Percentiles rank a stretch among this genome's conserved stretches.
Conservation (phyloP, 2,329 filamentous ascomycete genomes). For the Fusarium foetens region DNA sequence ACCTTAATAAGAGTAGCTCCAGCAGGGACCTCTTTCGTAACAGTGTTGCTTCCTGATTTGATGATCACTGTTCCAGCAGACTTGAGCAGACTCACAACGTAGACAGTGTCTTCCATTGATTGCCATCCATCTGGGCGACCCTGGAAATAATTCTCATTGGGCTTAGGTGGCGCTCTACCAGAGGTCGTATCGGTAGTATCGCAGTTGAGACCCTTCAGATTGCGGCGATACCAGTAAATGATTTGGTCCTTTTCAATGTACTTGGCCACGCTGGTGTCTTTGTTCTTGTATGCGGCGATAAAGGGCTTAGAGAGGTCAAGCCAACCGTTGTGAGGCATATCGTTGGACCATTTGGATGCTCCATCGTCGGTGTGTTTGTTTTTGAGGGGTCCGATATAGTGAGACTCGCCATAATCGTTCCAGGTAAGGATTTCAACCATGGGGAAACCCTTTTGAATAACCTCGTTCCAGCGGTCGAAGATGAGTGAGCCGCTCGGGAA, state of each 20-base stretch:
- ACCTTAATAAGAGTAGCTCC: conserved; percentile 52
- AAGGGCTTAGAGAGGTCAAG: conserved; percentile 64
- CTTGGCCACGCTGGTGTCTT: conserved; percentile 50
- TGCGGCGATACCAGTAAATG: conserved; percentile 67
- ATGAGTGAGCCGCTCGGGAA: conserved; percentile 69
- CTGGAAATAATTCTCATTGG: conserved; percentile 62
- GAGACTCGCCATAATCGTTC: conserved; percentile 65
- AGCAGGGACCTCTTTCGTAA: conserved; percentile 48
- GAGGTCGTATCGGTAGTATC: conserved; percentile 63
- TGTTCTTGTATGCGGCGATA: conserved; percentile 63
- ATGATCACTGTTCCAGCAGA: conserved; percentile 56
- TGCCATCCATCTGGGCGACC: conserved; percentile 63
- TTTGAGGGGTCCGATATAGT: conserved; percentile 62
- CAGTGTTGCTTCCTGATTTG: conserved; percentile 55
- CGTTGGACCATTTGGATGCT: conserved; percentile 61
- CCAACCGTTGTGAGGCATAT: conserved; percentile 62
- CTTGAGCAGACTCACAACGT: conserved; percentile 62
- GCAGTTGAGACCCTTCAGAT: conserved; percentile 57
- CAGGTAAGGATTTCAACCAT: conserved; percentile 61
- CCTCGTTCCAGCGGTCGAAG: conserved; percentile 65
- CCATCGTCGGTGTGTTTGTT: conserved; percentile 56
- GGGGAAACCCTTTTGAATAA: conserved; percentile 56
- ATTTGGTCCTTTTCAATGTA: conserved; percentile 61
- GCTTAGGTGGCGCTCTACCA: conserved; percentile 53
- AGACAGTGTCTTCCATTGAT: conserved; percentile 60